Percentiles rank a stretch among this genome's conserved stretches.
Conservation (phyloP, 768 basidiomycete species). For the Tricholoma sp. region DNA sequence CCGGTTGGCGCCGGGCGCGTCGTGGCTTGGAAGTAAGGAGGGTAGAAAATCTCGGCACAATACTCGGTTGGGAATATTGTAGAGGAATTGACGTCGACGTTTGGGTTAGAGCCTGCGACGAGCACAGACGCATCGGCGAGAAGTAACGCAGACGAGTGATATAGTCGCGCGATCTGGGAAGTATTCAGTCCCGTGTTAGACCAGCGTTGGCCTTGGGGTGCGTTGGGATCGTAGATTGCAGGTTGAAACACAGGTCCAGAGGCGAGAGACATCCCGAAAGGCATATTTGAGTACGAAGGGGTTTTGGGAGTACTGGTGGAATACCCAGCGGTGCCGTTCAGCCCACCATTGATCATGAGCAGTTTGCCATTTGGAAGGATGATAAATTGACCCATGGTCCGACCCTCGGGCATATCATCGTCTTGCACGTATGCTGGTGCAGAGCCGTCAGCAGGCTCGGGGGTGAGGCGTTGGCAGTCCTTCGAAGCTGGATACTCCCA, state of each 20-base stretch:
- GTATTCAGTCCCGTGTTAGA: slow-evolving; percentile 50
- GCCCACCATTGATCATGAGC: slow-evolving; percentile 76
- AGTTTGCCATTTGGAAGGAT: slow-evolving; percentile 72
- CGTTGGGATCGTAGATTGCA: slow-evolving; percentile 66
- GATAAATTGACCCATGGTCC: slow-evolving; percentile 94
- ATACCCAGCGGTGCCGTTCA: slow-evolving; percentile 85
- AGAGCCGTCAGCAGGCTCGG: slow-evolving; percentile 73
- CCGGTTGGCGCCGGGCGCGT: slow-evolving; percentile 67
- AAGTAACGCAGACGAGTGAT: slow-evolving; percentile 76
- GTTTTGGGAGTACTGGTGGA: slow-evolving; percentile 44
- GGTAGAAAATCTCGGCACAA: slow-evolving; percentile 85
- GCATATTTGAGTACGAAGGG: slow-evolving; percentile 46
- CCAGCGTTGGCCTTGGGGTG: slow-evolving; percentile 59
- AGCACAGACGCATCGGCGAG: slow-evolving; percentile 80
- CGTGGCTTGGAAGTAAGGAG: slow-evolving; percentile 74
- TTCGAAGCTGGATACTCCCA: slow-evolving; percentile 64
- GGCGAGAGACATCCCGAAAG: slow-evolving; percentile 56
- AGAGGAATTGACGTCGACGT: slow-evolving; percentile 67
- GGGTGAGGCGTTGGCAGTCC: slow-evolving; percentile 84
- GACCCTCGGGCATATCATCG: slow-evolving; percentile 67
- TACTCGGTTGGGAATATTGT: slow-evolving; percentile 73
- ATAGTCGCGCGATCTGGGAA: slow-evolving; percentile 62
- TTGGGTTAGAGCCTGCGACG: slow-evolving; percentile 91
- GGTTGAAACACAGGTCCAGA: slow-evolving; percentile 63
- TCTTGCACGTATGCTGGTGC: slow-evolving; percentile 58